These are phyloP conservation scores for Termitomyces sp. DNA, from an alignment of 768 basidiomycete genomes.

Conservation along the genomic window DNA sequence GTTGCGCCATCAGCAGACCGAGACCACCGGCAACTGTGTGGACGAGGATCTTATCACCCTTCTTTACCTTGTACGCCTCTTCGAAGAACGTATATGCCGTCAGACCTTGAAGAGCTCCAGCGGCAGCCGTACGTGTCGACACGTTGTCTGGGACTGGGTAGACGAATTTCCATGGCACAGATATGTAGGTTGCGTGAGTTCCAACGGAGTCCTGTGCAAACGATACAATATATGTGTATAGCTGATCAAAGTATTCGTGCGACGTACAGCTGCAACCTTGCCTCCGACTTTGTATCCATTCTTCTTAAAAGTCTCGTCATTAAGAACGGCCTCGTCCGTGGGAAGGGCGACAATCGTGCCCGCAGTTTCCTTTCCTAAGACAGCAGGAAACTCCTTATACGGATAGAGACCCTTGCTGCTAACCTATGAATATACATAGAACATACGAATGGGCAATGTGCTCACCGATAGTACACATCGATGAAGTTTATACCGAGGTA, in stretches of 20 bases:
- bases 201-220: slow-evolving; percentile 36
- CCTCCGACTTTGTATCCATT: slow-evolving; percentile 64
- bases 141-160: slow-evolving; percentile 62
- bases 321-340: slow-evolving; percentile 52
- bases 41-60: slow-evolving; percentile 73
- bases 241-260: neutral
- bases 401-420: slow-evolving; percentile 61
- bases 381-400: slow-evolving; percentile 48
- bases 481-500: slow-evolving; percentile 86
- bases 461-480: slow-evolving; percentile 73
- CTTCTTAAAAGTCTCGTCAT: slow-evolving; percentile 56
- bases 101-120: slow-evolving; percentile 65
- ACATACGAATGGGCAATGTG: neutral
- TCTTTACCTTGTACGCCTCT: slow-evolving; percentile 81
- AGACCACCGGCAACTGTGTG: slow-evolving; percentile 93
- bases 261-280: slow-evolving; percentile 62
- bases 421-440: neutral
- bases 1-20: slow-evolving; percentile 62
- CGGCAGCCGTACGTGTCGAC: slow-evolving; percentile 58
- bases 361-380: slow-evolving; percentile 72
- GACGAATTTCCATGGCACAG: slow-evolving; percentile 54
- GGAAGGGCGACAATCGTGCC: slow-evolving; percentile 77
- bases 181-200: slow-evolving; percentile 67
- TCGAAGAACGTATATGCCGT: slow-evolving; percentile 75
- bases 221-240: neutral